Evolutionary conservation across 2,329 filamentous ascomycete species (phyloP), one percentile per base, ranked within the genome.

Genomic region (Microsporum ferrugineum): DNA sequence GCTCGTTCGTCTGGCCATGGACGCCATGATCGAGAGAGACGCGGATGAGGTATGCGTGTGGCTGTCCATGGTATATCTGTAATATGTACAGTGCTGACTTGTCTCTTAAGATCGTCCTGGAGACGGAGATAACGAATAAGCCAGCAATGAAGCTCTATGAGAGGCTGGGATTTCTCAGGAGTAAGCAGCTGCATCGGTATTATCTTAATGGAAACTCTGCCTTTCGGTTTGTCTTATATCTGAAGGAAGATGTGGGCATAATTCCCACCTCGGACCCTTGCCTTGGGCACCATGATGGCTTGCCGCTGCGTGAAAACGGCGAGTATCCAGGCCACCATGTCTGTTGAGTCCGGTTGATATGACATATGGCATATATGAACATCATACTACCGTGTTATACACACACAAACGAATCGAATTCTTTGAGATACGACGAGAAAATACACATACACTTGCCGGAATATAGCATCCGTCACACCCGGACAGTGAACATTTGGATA

Each of bases 141-240:
- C 86, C 91, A 0, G 94, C 91, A 23, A 89, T 97, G 78, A 88
- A 90, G 65, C 78, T 99, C 7, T 99, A 99, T 74, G 92, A 99
- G 73, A 82, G 91, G 0, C 79, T 99, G 5, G 94, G 94, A 0
- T 99, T 99, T 70, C 75, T 97, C 27, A 82, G 92, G 58, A 95
- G 89, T 63, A 99, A 99, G 75, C 88, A 91, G 63, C 76, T 99
- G 59, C 91, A 97, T 74, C 82, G 94, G 49, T 99, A 99, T 71
- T 99, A 99, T 68, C 78, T 99, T 45, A 99, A 97, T 70, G 94
- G 94, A 8, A 99, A 90, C 71, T 95, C 91, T 61, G 94, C 94
- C 1, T 99, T 94, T 72, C 82, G 94, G 47, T 78, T 99, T 58
- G 85, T 97, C 5, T 75, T 99, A 41, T 87, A 91, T 65, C 76